Percentiles rank a stretch among this genome's conserved stretches.
phyloP scores from a whole-genome alignment of 129 eudicot genomes.

The sunflower (Helianthus annuus) region DNA sequence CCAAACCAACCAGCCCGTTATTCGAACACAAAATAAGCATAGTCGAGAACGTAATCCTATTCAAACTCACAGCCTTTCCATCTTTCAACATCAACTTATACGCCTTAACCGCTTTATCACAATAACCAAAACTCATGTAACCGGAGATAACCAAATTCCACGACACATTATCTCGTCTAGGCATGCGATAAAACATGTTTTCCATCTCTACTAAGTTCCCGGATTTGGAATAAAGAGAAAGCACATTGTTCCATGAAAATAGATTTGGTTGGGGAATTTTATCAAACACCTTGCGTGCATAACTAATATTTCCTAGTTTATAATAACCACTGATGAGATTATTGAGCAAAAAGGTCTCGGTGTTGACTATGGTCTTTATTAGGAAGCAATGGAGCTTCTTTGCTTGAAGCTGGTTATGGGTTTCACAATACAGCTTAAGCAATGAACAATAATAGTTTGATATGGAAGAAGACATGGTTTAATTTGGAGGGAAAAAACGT shows the following conservation, averaged over 20 bases:
- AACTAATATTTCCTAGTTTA: conserved; percentile 45
- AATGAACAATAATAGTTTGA: conserved; percentile 66
- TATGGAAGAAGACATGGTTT: conserved; percentile 38
- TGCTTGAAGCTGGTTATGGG: conserved; percentile 52
- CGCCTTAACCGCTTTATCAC: conserved; percentile 47
- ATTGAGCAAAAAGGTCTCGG: conserved; percentile 66
- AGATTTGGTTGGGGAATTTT: conserved; percentile 67
- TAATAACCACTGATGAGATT: conserved; percentile 53
- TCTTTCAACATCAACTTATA: conserved; percentile 68
- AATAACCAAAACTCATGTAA: conserved; percentile 42
- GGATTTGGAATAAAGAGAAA: conserved; percentile 66
- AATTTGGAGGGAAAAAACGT: conserved; percentile 35
- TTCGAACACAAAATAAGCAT: conserved; percentile 61
- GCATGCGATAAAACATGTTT: conserved; percentile 52
- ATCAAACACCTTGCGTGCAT: conserved; percentile 91
- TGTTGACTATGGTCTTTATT: conserved; percentile 48
- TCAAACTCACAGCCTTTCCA: conserved; percentile 51
- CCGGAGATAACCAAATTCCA: conserved; percentile 89
- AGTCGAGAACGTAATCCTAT: conserved; percentile 75
- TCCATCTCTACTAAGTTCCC: conserved; percentile 58
- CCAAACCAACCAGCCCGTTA: conserved; percentile 52
- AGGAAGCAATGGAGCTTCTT: conserved; percentile 69
- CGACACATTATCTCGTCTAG: conserved; percentile 70
- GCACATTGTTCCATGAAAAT: conserved; percentile 85
- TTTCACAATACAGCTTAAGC: conserved; percentile 69